Conservation (phyloP, 148 eudicot species). For the Fagopyrum homotropicum region DNA sequence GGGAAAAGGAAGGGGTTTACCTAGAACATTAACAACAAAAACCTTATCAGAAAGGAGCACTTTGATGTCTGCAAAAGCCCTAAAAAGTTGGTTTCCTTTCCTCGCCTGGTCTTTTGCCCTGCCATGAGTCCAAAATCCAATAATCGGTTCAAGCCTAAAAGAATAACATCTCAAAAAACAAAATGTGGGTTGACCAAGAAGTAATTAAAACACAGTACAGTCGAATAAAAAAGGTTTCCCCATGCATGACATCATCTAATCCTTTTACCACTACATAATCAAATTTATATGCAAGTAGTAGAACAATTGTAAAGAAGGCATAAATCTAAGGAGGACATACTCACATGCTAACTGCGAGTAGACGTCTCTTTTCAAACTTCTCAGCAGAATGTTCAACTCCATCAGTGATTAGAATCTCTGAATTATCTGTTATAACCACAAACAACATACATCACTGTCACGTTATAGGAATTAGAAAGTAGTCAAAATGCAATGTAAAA, state of each 20-base stretch:
- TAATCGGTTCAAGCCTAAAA: not conserved
- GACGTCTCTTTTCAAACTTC: not conserved
- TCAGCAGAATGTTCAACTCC: conserved; percentile 6
- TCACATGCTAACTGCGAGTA: not conserved
- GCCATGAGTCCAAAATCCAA: conserved; percentile 14
- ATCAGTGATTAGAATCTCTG: conserved; percentile 8
- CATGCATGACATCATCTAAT: not conserved
- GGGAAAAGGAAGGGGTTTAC: conserved; percentile 24
- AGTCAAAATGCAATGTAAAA: not conserved
- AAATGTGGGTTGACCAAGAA: not conserved
- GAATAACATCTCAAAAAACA: not conserved
- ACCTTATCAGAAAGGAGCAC: conserved; percentile 52
- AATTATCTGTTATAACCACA: conserved; percentile 3
- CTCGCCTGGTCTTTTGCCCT: conserved; percentile 21
- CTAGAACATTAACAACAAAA: conserved; percentile 66
- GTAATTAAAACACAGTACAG: not conserved
- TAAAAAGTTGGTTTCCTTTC: conserved; percentile 27
- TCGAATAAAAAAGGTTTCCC: not conserved
- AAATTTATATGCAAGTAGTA: not conserved
- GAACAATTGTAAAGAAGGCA: not conserved
- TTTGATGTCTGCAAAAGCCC: conserved; percentile 55
- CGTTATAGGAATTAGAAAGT: not conserved
- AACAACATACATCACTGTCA: conserved; percentile 1
- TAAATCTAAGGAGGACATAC: not conserved
- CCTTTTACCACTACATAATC: not conserved